These are phyloP conservation scores for Penicillium silybi DNA, from an alignment of 495 filamentous ascomycete genomes.

Conservation along the genomic window DNA sequence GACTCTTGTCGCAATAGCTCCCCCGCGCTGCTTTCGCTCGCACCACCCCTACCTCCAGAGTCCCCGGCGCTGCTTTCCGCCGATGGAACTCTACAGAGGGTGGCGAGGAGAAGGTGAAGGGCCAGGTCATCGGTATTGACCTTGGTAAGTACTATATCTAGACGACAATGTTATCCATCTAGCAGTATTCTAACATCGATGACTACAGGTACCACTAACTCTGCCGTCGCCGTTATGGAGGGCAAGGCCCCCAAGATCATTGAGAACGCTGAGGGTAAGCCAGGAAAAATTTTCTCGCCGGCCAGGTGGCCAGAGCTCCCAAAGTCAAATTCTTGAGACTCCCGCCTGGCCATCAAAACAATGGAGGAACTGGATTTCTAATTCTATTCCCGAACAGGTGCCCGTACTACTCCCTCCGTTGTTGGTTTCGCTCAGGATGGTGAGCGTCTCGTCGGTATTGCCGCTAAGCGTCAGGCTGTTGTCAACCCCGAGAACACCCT, in stretches of 20 bases:
- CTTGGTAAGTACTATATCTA: constrained; percentile 63
- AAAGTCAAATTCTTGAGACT: not conserved
- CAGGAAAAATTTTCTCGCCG: constrained; percentile 17
- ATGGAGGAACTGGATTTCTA: constrained; percentile 4
- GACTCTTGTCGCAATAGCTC: constrained; percentile 27
- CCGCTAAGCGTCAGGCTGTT: constrained; percentile 97
- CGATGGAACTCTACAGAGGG: constrained; percentile 80
- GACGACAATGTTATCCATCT: not conserved
- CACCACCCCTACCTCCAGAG: constrained; percentile 47
- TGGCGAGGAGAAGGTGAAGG: constrained; percentile 85
- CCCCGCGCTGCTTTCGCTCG: constrained; percentile 48
- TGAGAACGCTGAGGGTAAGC: constrained; percentile 89
- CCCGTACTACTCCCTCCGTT: constrained; percentile 93
- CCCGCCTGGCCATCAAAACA: not conserved
- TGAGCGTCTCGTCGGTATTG: constrained; percentile 95
- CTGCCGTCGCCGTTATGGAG: constrained; percentile 96
- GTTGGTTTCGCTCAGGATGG: constrained; percentile 97
- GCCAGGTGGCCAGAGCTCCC: constrained; percentile 10
- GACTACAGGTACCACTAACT: constrained; percentile 85
- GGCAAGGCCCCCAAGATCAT: constrained; percentile 93
- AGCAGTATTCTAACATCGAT: constrained; percentile 21
- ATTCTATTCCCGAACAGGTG: constrained; percentile 53
- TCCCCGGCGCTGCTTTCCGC: constrained; percentile 57
- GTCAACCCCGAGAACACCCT: constrained; percentile 99
- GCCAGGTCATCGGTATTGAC: constrained; percentile 97